Evolutionary conservation across 2,329 filamentous ascomycete genomes (phyloP).

Genomic region (Shiraia sp.): DNA sequence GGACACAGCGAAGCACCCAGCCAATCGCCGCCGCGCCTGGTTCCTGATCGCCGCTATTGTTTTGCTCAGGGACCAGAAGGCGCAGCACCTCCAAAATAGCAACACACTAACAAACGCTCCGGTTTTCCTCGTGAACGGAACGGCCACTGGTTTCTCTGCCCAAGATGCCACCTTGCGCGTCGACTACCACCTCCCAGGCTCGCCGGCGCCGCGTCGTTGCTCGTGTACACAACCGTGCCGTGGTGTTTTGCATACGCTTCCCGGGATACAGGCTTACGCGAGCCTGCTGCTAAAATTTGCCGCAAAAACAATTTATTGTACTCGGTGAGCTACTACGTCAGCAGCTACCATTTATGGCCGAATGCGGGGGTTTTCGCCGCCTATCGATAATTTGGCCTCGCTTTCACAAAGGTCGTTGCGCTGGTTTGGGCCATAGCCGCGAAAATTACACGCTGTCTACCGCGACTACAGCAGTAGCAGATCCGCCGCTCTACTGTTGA

Average conservation of each 20-base stretch:
- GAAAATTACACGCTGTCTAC: no score
- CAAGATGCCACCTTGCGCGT: constrained; percentile 18
- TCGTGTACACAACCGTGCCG: constrained; percentile 14
- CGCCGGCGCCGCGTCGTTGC: constrained; percentile 1
- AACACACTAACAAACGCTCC: constrained; percentile 28
- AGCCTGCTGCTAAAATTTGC: constrained; percentile 31
- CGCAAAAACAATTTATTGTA: constrained; percentile 11
- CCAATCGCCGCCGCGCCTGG: constrained; percentile 23
- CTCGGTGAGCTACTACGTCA: constrained; percentile 22
- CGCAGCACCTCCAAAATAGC: constrained; percentile 43
- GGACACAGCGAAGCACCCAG: constrained; percentile 16
- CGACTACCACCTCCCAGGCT: constrained; percentile 2
- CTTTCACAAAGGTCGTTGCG: constrained; percentile 1
- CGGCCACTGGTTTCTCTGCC: constrained; percentile 15
- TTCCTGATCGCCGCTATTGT: constrained; percentile 38
- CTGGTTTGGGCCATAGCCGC: background rate
- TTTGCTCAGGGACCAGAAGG: constrained; percentile 30
- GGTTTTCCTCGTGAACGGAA: constrained; percentile 12
- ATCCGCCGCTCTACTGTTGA: no score
- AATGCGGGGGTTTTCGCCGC: constrained; percentile 11
- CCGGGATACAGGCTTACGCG: no score
- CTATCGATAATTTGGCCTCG: constrained; percentile 15
- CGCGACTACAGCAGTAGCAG: no score
- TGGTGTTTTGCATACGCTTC: no score
- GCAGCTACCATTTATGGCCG: constrained; percentile 12